Base-by-base conservation (phyloP, 495 filamentous ascomycete genomes). In the Penicillium ochrochloron region DNA sequence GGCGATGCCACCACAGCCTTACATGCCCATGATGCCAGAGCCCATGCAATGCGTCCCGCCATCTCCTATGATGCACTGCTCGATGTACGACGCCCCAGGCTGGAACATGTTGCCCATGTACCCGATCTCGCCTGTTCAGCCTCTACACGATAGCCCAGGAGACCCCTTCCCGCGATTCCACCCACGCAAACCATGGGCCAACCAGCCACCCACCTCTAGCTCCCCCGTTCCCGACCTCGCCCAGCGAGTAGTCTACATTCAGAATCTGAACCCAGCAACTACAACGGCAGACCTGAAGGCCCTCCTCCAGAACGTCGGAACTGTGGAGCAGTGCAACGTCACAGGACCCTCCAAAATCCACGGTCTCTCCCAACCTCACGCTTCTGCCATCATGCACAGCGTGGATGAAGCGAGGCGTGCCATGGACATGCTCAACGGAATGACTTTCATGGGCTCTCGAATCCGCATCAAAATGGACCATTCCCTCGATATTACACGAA, bases 331-430 rank as follows among this genome's bases (percentile, higher is more conserved):
- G 23, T 76, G 75, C 61, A 70, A 73, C 14, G 56, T 81, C 19
- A 65, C 66, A 10, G 44, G 73, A 0, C 67, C 70, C 4, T 23
- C 59, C 0, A 68, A 75, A 44, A 17, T 55, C 7, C 31, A 62
- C 7, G 51, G 64, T 7, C 51, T 41, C 15, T 54, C 59, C 58
- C 75, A 70, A 27, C 61, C 65, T 21, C 70, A 71, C 25, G 78
- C 72, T 14, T 73, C 69, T 15, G 64, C 75, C 3, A 76, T 73
- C n/a, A 73, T 80, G 63, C 69, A 58, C 29, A 74, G 62, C 23
- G 61, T 60, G n/a, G 77, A 80, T 0, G 75, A 79, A 27, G 78
- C 78, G 31, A 73, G 74, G 54, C 69, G 70, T 2, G 75, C 70
- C 10, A 68, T 75, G 12, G 56, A 58, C 10, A 65, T 70, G 44